Conservation (phyloP, 1,284 basidiomycete genomes). For the Sphagnurus paluster region DNA sequence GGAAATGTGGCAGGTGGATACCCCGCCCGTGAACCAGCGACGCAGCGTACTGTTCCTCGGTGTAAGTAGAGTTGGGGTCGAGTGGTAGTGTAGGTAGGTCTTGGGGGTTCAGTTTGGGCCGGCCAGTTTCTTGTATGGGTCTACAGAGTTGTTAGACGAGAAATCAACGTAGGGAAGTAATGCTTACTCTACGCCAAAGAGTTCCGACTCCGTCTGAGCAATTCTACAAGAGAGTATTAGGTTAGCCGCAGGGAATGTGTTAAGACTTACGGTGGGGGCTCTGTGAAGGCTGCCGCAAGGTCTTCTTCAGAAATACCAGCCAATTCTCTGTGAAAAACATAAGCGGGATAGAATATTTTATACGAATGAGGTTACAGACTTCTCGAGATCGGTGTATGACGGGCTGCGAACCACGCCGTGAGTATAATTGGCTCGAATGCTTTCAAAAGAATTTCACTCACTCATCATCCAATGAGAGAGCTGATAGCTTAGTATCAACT, state of each 20-base stretch:
- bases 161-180: background rate
- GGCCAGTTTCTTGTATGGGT: slow-evolving; percentile 1
- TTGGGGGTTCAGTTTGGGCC: slow-evolving; percentile 11
- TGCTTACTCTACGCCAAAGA: slow-evolving; percentile 22
- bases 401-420: slow-evolving; percentile 1
- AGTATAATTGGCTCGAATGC: background rate
- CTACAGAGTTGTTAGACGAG: background rate
- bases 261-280: slow-evolving; percentile 13
- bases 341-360: background rate
- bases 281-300: slow-evolving; percentile 12
- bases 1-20: slow-evolving; percentile 50
- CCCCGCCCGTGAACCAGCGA: slow-evolving; percentile 61
- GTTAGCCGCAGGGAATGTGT: background rate
- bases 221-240: slow-evolving; percentile 10
- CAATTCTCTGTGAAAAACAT: slow-evolving; percentile 3
- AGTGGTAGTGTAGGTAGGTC: slow-evolving; percentile 15
- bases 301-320: slow-evolving; percentile 12
- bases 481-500: slow-evolving; percentile 1
- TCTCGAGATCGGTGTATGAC: slow-evolving; percentile 9
- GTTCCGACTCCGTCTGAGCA: slow-evolving; percentile 20
- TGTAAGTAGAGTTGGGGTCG: slow-evolving; percentile 18
- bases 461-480: slow-evolving; percentile 7
- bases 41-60: slow-evolving; percentile 49
- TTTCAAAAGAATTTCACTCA: slow-evolving; percentile 2
- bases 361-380: slow-evolving; percentile 1